Base-by-base conservation (phyloP, 1,139 yeast species). In the Kodamaea derodonti region DNA sequence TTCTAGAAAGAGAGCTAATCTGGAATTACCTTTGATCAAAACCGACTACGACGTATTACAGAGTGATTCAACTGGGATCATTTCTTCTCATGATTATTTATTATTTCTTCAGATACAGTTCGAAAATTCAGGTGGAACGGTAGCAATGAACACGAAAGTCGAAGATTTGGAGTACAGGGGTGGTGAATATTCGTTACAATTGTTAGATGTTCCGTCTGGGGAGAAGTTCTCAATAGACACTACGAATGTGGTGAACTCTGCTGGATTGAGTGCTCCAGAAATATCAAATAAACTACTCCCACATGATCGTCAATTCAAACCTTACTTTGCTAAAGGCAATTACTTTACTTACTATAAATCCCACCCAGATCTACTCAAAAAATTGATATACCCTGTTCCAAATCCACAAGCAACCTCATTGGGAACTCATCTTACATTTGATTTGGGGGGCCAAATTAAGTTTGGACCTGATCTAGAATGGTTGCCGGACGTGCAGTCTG, bases 391-490 rank as follows among this genome's bases (percentile, higher is more conserved):
- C 51, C 97, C 97, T 0, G 83, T 88, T 39, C 94, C 95, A 1
- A 73, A 75, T 9, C 74, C 80, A 2, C 79, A 82, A 39, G 75
- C 80, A 2, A 80, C 84, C 4, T 83, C 95, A 0, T 64, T 88
- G 35, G 97, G 97, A 0, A 84, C 94, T 0, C 97, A 88, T 60
- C 62, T 88, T 40, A 88, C 97, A 0, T 64, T 88, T 31, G 95
- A 86, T 51, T 60, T 88, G 35, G 92, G 85, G 3, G 95, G 95
- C 0, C 83, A 80, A 47, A 59, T 87, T 27, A 72, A 78, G 45
- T 88, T 88, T 54, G 97, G 97, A 0, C 97, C 97, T 0, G 95
- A 88, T 54, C 60, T 86, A 35, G 95, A 87, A 55, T 87, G 95
- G 88, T 75, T 84, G 3, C 72, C 74, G 10, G 47, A 55, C 3